These are phyloP conservation scores for Trametopsis cervina DNA, from an alignment of 768 basidiomycete genomes.

Conservation along the genomic window DNA sequence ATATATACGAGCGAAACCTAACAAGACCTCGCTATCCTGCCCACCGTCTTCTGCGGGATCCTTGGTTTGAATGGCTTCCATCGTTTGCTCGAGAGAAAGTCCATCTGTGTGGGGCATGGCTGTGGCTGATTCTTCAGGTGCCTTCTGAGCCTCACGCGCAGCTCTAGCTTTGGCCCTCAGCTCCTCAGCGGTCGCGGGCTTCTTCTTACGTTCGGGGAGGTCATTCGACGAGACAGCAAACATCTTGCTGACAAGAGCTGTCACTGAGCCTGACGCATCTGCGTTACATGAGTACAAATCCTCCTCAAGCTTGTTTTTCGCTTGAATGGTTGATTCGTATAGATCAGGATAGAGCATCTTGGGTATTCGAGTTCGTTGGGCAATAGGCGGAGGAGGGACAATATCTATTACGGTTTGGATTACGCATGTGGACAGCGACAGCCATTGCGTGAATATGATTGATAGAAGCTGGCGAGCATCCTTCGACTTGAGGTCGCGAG, in stretches of 20 bases:
- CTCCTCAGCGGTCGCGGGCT: constrained; percentile 72
- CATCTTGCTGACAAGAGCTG: constrained; percentile 97
- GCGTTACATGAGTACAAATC: constrained; percentile 73
- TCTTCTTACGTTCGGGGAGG: constrained; percentile 82
- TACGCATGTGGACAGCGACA: constrained; percentile 86
- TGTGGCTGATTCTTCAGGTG: constrained; percentile 9
- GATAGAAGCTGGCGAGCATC: constrained; percentile 80
- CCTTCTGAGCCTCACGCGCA: constrained; percentile 33
- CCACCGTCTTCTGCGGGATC: constrained; percentile 18
- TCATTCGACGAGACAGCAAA: constrained; percentile 81
- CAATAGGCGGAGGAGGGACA: constrained; percentile 79
- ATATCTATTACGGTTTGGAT: constrained; percentile 91
- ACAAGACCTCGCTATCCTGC: constrained; percentile 53
- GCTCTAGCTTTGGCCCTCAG: constrained; percentile 63
- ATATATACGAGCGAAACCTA: constrained; percentile 93
- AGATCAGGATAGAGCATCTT: constrained; percentile 86
- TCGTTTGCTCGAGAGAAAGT: constrained; percentile 14
- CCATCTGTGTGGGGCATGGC: constrained; percentile 5
- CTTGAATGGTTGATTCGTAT: constrained; percentile 47
- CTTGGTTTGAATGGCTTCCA: constrained; percentile 16
- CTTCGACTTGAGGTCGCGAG: constrained; percentile 88
- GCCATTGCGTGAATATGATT: constrained; percentile 91
- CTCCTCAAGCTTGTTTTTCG: constrained; percentile 77
- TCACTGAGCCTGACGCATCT: constrained; percentile 48
- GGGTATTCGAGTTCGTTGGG: constrained; percentile 80